Conservation (phyloP, 192 early-diverging fungal genomes). For the Linnemannia exigua region DNA sequence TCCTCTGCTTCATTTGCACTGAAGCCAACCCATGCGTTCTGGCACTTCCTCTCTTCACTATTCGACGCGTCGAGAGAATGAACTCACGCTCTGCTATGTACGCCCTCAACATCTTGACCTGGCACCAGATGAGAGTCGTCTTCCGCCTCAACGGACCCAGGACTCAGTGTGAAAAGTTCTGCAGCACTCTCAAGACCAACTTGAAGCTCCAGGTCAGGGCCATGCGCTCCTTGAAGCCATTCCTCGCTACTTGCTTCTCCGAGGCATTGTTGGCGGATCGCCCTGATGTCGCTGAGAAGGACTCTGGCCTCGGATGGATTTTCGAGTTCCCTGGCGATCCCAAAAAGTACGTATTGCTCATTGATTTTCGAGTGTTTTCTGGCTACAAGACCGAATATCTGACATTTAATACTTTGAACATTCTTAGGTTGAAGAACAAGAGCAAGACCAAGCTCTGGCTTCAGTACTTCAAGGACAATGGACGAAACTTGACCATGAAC, state of each 20-base stretch:
- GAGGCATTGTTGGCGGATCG: conserved; percentile 79
- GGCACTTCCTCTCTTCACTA: conserved; percentile 88
- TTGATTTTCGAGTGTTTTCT: neutral
- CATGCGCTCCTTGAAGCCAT: conserved; percentile 87
- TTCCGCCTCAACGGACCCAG: conserved; percentile 84
- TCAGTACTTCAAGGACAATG: conserved; percentile 79
- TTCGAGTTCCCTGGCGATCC: conserved; percentile 82
- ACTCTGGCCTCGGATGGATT: conserved; percentile 76
- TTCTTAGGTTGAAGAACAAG: conserved; percentile 68
- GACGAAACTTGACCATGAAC: conserved; percentile 90
- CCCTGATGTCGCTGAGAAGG: conserved; percentile 59
- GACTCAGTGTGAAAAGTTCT: conserved; percentile 83
- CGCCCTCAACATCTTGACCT: conserved; percentile 86
- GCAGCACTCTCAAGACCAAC: conserved; percentile 78
- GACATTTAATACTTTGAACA: neutral
- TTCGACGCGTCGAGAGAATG: conserved; percentile 92
- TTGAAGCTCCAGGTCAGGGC: conserved; percentile 76
- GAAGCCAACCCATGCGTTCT: conserved; percentile 81
- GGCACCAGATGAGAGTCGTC: conserved; percentile 91
- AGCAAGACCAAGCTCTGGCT: conserved; percentile 83
- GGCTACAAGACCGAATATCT: neutral
- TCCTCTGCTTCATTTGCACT: conserved; percentile 84
- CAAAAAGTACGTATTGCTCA: conserved; percentile 67
- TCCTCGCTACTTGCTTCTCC: conserved; percentile 82
- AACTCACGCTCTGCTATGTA: conserved; percentile 75